Percentiles rank a stretch among this genome's conserved stretches.
Conservation (phyloP, 2,329 filamentous ascomycete species). For the Rhynchosporium graminicola region DNA sequence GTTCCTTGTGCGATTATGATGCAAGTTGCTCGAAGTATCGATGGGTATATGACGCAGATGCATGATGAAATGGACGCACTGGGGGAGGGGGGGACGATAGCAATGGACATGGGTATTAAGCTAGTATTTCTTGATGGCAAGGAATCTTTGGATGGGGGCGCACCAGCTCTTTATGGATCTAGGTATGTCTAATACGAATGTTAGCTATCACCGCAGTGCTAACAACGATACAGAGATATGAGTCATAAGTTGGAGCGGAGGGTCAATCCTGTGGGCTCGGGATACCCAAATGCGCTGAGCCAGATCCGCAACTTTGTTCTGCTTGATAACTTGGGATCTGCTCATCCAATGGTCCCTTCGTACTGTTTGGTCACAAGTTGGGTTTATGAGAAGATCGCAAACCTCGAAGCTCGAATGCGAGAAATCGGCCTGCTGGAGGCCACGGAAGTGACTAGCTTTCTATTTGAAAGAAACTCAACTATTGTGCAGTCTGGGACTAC, state of each 20-base stretch:
- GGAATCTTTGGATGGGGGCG: constrained; percentile 82
- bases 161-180: constrained; percentile 75
- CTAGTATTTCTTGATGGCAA: constrained; percentile 87
- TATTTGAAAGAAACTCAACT: constrained; percentile 23
- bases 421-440: constrained; percentile 65
- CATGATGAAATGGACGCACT: constrained; percentile 69
- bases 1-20: constrained; percentile 89
- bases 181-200: constrained; percentile 50
- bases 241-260: constrained; percentile 75
- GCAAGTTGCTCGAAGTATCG: constrained; percentile 76
- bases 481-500: constrained; percentile 52
- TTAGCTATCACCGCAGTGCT: constrained; percentile 1
- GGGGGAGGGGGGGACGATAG: constrained; percentile 56
- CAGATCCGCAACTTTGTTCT: constrained; percentile 85
- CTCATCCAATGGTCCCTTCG: constrained; percentile 69
- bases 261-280: constrained; percentile 65
- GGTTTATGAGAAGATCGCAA: constrained; percentile 77
- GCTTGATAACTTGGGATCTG: constrained; percentile 75
- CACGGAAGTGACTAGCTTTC: constrained; percentile 45
- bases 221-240: constrained; percentile 55
- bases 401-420: constrained; percentile 71
- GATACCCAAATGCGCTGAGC: constrained; percentile 69
- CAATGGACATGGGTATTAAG: constrained; percentile 75
- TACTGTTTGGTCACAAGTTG: constrained; percentile 87
- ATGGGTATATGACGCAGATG: constrained; percentile 68